phyloP scores from a whole-genome alignment of 108 stramenopile genomes.

The Skeletonema grethae region DNA sequence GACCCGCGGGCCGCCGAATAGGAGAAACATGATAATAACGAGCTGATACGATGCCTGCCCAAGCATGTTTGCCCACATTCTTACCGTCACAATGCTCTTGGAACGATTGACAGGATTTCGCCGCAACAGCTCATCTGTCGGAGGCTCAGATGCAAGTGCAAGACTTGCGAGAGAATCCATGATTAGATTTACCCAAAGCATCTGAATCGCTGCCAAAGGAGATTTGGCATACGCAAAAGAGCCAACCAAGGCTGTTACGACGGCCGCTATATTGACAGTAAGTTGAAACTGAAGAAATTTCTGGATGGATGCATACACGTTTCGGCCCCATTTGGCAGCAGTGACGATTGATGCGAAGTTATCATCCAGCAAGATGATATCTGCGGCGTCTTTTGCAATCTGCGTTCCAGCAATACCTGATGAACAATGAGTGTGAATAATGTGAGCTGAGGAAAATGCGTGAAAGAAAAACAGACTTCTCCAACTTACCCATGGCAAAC shows the following conservation, averaged over 20 bases:
- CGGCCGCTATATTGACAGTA: slow-evolving; percentile 95
- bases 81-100: slow-evolving; percentile 78
- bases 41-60: slow-evolving; percentile 90
- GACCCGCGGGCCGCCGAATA: slow-evolving; percentile 65
- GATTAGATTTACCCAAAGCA: slow-evolving; percentile 98
- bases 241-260: slow-evolving; percentile 89
- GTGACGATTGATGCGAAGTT: slow-evolving; percentile 98
- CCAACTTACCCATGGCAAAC: slow-evolving; percentile 88
- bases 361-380: slow-evolving; percentile 95
- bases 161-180: slow-evolving; percentile 98
- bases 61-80: slow-evolving; percentile 93
- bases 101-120: slow-evolving; percentile 80
- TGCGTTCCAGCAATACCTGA: slow-evolving; percentile 89
- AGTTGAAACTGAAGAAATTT: slow-evolving; percentile 99
- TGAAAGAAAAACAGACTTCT: too few relatives aligned
- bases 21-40: slow-evolving; percentile 66
- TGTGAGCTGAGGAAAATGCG: too few relatives aligned
- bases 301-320: slow-evolving; percentile 95
- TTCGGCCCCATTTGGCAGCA: slow-evolving; percentile 97
- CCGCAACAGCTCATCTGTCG: slow-evolving; percentile 79
- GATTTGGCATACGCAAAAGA: slow-evolving; percentile 84
- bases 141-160: slow-evolving; percentile 95
- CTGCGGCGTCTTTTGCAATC: slow-evolving; percentile 95
- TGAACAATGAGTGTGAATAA: too few relatives aligned
- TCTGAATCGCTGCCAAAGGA: slow-evolving; percentile 95